These are phyloP conservation scores for Aspergillus udagawae DNA, from an alignment of 2,329 filamentous ascomycete species.

Conservation along the genomic window DNA sequence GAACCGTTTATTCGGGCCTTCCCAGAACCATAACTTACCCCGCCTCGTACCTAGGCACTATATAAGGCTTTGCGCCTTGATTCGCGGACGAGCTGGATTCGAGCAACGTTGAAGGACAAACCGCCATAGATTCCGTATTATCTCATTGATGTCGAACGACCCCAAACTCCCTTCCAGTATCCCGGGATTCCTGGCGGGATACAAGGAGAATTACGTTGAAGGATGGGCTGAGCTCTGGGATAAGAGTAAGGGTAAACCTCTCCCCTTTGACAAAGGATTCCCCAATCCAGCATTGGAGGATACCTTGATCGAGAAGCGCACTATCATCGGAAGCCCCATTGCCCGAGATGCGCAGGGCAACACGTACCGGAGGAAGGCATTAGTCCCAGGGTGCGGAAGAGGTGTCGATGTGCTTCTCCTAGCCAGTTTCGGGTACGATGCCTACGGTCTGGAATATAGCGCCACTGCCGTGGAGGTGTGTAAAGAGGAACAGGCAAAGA, in stretches of 20 bases:
- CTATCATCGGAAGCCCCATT: constrained; percentile 36
- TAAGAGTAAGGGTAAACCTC: constrained; percentile 41
- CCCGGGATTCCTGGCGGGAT: constrained; percentile 41
- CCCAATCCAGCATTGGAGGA: constrained; percentile 59
- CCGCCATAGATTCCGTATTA: no score
- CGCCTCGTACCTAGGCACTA: neutral
- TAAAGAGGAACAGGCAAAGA: constrained; percentile 31
- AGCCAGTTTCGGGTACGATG: constrained; percentile 70
- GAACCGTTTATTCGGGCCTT: neutral
- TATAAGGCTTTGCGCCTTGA: neutral
- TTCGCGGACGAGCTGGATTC: neutral
- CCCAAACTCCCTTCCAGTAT: constrained; percentile 22
- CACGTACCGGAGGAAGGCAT: constrained; percentile 49
- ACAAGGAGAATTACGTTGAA: constrained; percentile 39
- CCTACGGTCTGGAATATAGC: constrained; percentile 68
- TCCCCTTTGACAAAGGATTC: constrained; percentile 58
- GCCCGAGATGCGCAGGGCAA: constrained; percentile 17
- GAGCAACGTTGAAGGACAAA: neutral
- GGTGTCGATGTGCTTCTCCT: constrained; percentile 79
- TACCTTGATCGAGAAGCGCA: constrained; percentile 39
- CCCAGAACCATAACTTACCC: neutral
- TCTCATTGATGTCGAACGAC: neutral
- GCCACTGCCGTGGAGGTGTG: constrained; percentile 43
- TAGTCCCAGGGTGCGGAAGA: constrained; percentile 77
- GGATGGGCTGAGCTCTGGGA: constrained; percentile 58